Evolutionary conservation across 306 rosid species (phyloP).

Genomic region (Psophocarpus tetragonolobus): DNA sequence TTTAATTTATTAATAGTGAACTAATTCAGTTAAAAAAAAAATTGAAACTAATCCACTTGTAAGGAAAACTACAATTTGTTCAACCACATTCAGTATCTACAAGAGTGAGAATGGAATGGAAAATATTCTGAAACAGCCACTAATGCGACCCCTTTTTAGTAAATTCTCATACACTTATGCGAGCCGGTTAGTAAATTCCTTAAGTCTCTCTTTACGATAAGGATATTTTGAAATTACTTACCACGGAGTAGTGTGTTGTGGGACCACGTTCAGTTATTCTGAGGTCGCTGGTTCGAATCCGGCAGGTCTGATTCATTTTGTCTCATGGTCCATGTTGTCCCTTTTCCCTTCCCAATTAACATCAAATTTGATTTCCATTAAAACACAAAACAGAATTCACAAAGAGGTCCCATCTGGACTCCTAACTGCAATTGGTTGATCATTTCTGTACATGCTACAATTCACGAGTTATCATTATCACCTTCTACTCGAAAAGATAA

Average conservation of each 20-base stretch:
- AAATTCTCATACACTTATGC: no score
- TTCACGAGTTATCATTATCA: slow-evolving; percentile 40
- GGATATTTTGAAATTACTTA: not conserved
- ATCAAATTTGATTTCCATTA: not conserved
- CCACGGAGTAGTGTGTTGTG: slow-evolving; percentile 44
- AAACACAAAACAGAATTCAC: slow-evolving; percentile 21
- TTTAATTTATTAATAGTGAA: no score
- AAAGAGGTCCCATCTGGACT: slow-evolving; percentile 31
- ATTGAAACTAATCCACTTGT: no score
- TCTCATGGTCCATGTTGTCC: not conserved
- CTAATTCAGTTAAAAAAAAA: no score
- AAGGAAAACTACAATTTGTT: no score
- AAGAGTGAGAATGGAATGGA: no score
- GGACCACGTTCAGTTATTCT: slow-evolving; percentile 16
- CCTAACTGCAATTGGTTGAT: not conserved
- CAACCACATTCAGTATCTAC: no score
- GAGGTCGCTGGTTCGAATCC: slow-evolving; percentile 55
- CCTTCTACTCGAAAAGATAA: slow-evolving; percentile 2
- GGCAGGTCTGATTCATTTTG: slow-evolving; percentile 36
- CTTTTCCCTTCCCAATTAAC: not conserved
- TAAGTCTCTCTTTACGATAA: not conserved
- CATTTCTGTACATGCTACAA: not conserved
- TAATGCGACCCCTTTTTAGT: no score
- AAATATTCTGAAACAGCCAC: no score
- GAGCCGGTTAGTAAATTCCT: not conserved